Base-by-base conservation (phyloP, 108 stramenopile species). In the Skeletonema menzelii region DNA sequence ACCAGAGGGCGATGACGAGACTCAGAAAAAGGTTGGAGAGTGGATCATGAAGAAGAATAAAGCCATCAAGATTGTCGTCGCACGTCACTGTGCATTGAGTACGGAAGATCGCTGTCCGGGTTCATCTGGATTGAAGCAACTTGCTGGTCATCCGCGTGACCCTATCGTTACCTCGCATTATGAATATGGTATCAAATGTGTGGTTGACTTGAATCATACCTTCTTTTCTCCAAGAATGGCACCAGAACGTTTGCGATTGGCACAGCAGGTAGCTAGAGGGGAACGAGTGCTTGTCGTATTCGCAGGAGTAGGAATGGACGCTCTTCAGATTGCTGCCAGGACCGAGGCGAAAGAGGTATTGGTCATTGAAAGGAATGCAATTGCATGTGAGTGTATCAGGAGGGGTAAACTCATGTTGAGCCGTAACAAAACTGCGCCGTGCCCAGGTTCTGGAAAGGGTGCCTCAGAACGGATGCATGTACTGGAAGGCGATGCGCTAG, bases 151-250 rank as follows among this genome's bases (percentile, higher is more conserved):
- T 28, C 62, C 80, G 10, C 78, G 95, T 56, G 37, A 75, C 6
- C 90, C 87, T 28, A 64, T 95, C n/a, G 67, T 95, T 11, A 93
- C 92, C 0, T 80, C 90, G 17, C 92, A 95, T 58, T 77, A 74
- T 31, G 95, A 96, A 70, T 90, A 87, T 65, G 92, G 91, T 1
- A 91, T 96, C 69, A 88, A 89, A 69, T 91, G 91, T 59, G 90
- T 92, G 27, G 85, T 96, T 1, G 95, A 96, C 69, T 68, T 96
- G 14, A 78, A 89, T 22, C 82, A 85, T 34, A 86, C 88, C 56
- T 95, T 96, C 79, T 96, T 94, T 67, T 88, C 86, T 10, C 91
- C 92, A 5, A 72, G 95, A 59, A 93, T 96, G 91, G 91, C 79
- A 46, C 85, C 84, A 22, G 95, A 96, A 64, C 82, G 95, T 42